These are phyloP conservation scores for Artemisia tridentata DNA, from an alignment of 129 eudicot genomes.

Conservation along the genomic window DNA sequence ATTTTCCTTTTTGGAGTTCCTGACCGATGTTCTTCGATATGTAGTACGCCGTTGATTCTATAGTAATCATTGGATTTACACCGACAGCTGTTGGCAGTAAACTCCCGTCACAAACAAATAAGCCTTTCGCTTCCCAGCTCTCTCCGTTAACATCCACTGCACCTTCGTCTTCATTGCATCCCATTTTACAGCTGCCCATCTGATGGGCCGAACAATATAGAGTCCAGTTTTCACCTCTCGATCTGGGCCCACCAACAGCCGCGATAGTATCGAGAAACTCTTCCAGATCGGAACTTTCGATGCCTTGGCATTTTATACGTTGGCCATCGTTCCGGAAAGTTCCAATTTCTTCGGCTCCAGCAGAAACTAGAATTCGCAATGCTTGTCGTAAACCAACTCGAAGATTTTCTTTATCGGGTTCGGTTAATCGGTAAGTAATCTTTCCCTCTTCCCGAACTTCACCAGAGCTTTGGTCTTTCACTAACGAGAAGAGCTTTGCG, in stretches of 20 bases:
- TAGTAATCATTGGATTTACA: constrained; percentile 87
- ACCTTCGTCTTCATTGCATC: constrained; percentile 61
- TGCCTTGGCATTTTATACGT: constrained; percentile 46
- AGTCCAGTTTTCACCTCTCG: constrained; percentile 59
- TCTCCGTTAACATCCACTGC: constrained; percentile 87
- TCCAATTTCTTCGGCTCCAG: constrained; percentile 91
- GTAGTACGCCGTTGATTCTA: constrained; percentile 77
- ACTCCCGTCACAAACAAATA: constrained; percentile 86
- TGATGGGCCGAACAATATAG: constrained; percentile 82
- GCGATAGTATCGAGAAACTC: constrained; percentile 62
- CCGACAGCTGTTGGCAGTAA: constrained; percentile 80
- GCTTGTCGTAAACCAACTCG: constrained; percentile 58
- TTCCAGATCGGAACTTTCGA: constrained; percentile 50
- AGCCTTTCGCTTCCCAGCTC: constrained; percentile 88
- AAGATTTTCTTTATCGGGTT: constrained; percentile 62
- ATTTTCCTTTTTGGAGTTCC: constrained; percentile 33
- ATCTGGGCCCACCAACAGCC: constrained; percentile 60
- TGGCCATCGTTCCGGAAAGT: constrained; percentile 86
- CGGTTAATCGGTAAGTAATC: constrained; percentile 48
- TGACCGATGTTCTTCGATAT: constrained; percentile 52
- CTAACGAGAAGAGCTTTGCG: constrained; percentile 50
- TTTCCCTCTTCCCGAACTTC: constrained; percentile 48
- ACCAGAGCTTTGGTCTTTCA: constrained; percentile 71
- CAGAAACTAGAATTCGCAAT: constrained; percentile 61
- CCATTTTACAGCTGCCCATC: constrained; percentile 95